Evolutionary conservation across 225 moss, liverwort and hornwort genomes (phyloP).

Genomic region (Lunularia cruciata): DNA sequence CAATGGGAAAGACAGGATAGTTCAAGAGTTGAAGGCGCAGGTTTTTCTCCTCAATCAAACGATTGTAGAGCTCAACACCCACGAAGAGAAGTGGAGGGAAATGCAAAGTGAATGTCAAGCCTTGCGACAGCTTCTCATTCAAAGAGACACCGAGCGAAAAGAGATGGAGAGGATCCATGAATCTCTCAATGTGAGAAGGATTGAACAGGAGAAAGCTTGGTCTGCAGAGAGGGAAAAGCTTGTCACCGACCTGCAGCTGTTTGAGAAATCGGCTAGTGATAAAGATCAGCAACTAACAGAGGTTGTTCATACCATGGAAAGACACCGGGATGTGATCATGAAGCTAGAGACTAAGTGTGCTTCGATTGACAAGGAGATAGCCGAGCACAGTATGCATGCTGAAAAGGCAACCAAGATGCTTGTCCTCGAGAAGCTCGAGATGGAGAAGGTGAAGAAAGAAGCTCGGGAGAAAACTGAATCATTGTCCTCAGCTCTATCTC

Average conservation of each 20-base stretch:
- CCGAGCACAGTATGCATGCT: constrained; percentile 36
- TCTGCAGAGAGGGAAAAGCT: constrained; percentile 49
- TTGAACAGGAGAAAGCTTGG: constrained; percentile 34
- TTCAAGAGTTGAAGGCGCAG: constrained; percentile 39
- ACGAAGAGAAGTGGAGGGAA: constrained; percentile 49
- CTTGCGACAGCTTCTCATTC: constrained; percentile 49
- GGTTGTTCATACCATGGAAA: constrained; percentile 39
- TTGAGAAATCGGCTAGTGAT: constrained; percentile 34
- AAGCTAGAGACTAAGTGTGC: constrained; percentile 54
- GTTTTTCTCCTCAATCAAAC: constrained; percentile 31
- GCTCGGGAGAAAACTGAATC: constrained; percentile 37
- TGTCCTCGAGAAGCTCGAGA: constrained; percentile 42
- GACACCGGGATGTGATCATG: constrained; percentile 41
- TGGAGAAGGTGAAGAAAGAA: constrained; percentile 47
- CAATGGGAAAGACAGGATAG: constrained; percentile 36
- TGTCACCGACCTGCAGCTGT: constrained; percentile 37
- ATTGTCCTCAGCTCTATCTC: constrained; percentile 37
- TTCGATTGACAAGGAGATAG: constrained; percentile 44
- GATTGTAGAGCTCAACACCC: constrained; percentile 37
- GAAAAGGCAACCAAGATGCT: constrained; percentile 46
- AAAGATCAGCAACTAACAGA: constrained; percentile 42
- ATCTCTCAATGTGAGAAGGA: constrained; percentile 28
- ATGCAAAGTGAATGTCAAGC: constrained; percentile 54
- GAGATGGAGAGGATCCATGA: constrained; percentile 46
- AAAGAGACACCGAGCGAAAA: constrained; percentile 43